Percentiles rank a stretch among this genome's conserved stretches.
Conservation (phyloP, 371 early-diverging fungal species). For the Rhizopus delemar region DNA sequence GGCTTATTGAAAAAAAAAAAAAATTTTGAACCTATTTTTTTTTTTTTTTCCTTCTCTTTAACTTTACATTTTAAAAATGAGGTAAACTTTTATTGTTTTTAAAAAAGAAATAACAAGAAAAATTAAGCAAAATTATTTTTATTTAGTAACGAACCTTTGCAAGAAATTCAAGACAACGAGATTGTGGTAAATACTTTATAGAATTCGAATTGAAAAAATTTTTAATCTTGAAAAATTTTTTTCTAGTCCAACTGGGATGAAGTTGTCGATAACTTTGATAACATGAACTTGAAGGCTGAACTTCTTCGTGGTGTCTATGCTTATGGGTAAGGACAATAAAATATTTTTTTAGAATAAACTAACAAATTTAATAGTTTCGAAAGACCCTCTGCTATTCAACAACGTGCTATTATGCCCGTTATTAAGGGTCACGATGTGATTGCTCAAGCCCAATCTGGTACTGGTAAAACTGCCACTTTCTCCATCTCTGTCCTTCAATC, state of each 20-base stretch:
- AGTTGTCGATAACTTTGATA: constrained; percentile 79
- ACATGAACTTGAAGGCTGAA: constrained; percentile 81
- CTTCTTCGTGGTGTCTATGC: constrained; percentile 89
- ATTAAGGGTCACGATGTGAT: constrained; percentile 87
- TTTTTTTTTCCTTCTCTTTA: constrained; percentile 25
- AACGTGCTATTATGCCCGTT: constrained; percentile 88
- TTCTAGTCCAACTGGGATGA: constrained; percentile 75
- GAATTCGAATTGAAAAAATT: not conserved
- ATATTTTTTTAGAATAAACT: not conserved
- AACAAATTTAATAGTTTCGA: constrained; percentile 65
- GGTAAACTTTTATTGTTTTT: constrained; percentile 14
- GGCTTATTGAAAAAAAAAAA: constrained; percentile 2
- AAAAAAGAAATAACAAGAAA: not conserved
- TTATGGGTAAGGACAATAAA: constrained; percentile 64
- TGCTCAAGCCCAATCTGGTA: constrained; percentile 97
- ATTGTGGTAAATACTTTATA: constrained; percentile 40
- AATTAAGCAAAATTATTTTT: not conserved
- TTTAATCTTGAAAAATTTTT: not conserved
- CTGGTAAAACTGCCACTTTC: constrained; percentile 98
- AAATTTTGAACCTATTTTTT: constrained; percentile 16
- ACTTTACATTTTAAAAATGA: constrained; percentile 26
- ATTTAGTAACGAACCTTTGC: constrained; percentile 35
- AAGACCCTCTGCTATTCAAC: constrained; percentile 90
- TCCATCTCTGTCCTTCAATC: constrained; percentile 89
- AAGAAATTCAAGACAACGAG: constrained; percentile 43